phyloP scores from a whole-genome alignment of 2,329 filamentous ascomycete species.

The Aureobasidium subglaciale region DNA sequence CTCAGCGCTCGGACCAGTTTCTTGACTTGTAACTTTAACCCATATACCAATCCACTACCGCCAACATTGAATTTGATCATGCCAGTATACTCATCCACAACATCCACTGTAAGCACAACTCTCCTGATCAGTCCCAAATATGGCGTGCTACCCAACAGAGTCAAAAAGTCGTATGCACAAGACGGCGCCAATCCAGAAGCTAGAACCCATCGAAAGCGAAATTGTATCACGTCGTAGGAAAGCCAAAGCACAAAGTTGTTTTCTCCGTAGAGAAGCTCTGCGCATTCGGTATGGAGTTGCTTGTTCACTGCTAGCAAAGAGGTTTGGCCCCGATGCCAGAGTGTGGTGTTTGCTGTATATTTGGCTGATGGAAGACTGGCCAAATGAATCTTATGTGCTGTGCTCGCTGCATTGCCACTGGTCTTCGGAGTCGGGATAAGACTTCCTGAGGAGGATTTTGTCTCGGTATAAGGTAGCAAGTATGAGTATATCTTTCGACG shows the following conservation, averaged over 20 bases:
- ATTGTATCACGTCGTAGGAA: conserved; percentile 37
- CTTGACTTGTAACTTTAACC: conserved; percentile 34
- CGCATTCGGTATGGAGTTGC: conserved; percentile 40
- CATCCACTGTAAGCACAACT: conserved; percentile 39
- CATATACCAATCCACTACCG: conserved; percentile 37
- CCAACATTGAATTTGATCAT: conserved; percentile 48
- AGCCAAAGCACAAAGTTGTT: conserved; percentile 42
- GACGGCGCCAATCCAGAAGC: conserved; percentile 34
- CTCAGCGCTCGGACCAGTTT: conserved; percentile 35
- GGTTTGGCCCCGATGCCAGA: conserved; percentile 39
- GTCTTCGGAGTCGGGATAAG: neutral
- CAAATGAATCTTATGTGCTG: neutral
- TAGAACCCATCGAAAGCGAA: conserved; percentile 39
- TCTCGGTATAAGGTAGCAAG: conserved; percentile 36
- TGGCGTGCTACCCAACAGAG: conserved; percentile 32
- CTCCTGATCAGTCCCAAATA: conserved; percentile 37
- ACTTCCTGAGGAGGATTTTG: neutral
- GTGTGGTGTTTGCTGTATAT: conserved; percentile 11
- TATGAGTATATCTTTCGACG: conserved; percentile 36
- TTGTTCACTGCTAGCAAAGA: conserved; percentile 33
- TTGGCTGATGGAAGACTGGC: neutral
- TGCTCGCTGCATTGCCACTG: neutral
- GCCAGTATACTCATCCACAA: conserved; percentile 43
- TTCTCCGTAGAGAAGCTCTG: conserved; percentile 39
- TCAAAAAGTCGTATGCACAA: conserved; percentile 34